Evolutionary conservation across 345 rosid genomes (phyloP), one percentile per base, ranked within the genome.

Genomic region (Corymbia maculata): DNA sequence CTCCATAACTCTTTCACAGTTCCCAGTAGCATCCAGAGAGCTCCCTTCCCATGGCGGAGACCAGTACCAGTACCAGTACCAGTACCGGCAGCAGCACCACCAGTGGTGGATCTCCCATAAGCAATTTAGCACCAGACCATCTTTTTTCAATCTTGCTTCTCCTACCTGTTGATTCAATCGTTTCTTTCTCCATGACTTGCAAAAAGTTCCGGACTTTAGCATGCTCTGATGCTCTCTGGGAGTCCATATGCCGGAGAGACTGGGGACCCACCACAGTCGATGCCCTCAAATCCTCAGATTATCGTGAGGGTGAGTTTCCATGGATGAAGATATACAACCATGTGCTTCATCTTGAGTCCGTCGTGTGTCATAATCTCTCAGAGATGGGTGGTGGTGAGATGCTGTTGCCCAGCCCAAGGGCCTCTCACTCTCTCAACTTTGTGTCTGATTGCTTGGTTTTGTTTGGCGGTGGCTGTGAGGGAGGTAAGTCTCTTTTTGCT

Each of bases 391-490:
- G 88, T 32, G 88, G 93, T 64, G 92, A 91, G 49, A 80, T 80
- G 87, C 30, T 15, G 42, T 80, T 95, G 30, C 99, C 98, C 16
- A 87, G 89, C 86, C 96, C 97, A 30, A 94, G 99, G 87, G 99
- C 99, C 61, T 98, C 99, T 88, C 99, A 98, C 94, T 95, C 98
- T 87, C 96, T 98, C 93, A 95, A 96, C 87, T 96, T 96, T 85
- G 96, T 97, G 51, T 95, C 96, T 87, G 95, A 95, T 95, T 95
- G 95, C 93, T 89, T 98, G 91, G 94, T 96, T 88, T 86, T 98
- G 89, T 97, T 96, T 88, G 99, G 99, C 61, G 99, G 99, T 88
- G 99, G 99, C 87, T 91, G 94, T 89, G 97, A 97, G 92, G 99
- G 99, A 96, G 99, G 99, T 97, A 88, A 91, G 93, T 87, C 26